Conservation (phyloP, 257 asterid genomes). For the Galeopsis tetrahit region DNA sequence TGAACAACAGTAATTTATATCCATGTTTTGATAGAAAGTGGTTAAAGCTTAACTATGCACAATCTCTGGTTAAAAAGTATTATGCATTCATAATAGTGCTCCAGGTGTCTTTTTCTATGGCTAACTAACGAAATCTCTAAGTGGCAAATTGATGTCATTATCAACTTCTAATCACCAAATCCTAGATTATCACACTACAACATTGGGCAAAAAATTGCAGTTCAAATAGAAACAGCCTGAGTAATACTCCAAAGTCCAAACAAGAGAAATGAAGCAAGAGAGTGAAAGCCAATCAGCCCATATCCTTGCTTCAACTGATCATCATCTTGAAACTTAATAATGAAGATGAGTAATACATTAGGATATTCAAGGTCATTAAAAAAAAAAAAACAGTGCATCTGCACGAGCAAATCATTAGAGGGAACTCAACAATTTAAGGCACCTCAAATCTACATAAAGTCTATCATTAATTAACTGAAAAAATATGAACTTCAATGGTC, state of each 20-base stretch:
- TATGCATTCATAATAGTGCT: not conserved
- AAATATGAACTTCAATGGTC: conserved; percentile 1
- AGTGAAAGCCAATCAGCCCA: not conserved
- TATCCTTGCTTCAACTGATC: not conserved
- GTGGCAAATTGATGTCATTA: not conserved
- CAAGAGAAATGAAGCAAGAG: not conserved
- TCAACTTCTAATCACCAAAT: not conserved
- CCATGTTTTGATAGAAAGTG: not conserved
- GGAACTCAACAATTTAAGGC: conserved; percentile 7
- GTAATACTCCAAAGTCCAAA: conserved; percentile 9
- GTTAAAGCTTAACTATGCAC: not conserved
- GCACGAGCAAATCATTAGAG: conserved; percentile 1
- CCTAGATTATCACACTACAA: not conserved
- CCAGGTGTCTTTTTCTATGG: not conserved
- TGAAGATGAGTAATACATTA: not conserved
- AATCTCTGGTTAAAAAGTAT: not conserved
- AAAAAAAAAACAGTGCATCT: conserved; percentile 1
- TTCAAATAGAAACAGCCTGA: not conserved
- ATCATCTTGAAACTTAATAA: conserved; percentile 12
- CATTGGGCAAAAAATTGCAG: not conserved
- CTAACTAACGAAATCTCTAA: not conserved
- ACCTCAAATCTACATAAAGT: not conserved
- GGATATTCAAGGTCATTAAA: conserved; percentile 11
- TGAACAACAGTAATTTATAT: not conserved
- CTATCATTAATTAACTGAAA: not conserved